Evolutionary conservation across 2,329 filamentous ascomycete genomes (phyloP), one percentile per base, ranked within the genome.

Genomic region (Tolypocladium pustulatum): DNA sequence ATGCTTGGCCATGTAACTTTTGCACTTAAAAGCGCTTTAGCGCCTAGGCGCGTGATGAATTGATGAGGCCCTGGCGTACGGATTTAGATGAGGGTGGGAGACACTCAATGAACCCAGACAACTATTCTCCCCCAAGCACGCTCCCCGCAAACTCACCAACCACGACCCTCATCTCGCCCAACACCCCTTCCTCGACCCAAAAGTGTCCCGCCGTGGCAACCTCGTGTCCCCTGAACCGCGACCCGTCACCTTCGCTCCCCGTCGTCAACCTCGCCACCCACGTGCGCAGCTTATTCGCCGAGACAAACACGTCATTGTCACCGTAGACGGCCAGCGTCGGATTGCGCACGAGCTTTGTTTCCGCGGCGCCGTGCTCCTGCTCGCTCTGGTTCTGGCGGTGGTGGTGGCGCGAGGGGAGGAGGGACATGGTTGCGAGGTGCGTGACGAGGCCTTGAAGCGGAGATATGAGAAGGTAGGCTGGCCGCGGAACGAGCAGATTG

Each of bases 291-390:
- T 83, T 89, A 59, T 78, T 80, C 4, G 76, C 76, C 1, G 85
- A 81, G 1, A 89, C 86, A 63, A 97, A 95, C 0, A 80, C 73
- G 70, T 97, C 92, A 4, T 81, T 77, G 56, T 87, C 83, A 1
- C 92, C 93, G 67, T 86, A 96, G 0, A 96, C 72, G 0, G 84
- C 85, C 38, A 96, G 70, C 0, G 87, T 87, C 0, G 79, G 78
- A 65, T 86, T 79, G 2, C 73, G 69, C 1, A 82, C 72, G 55
- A 89, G 74, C 66, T 88, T 85, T 56, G 74, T 72, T 58, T 86
- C 81, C 1, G 77, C 76, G 1, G 62, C 69, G 57, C 32, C 53
- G 17, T 22, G 38, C 40, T 22, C 17, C 22, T 46, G 37, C 37
- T 32, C 38, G 37, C 27, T 8, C 22, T 9, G 34, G 20, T 20